These are phyloP conservation scores for Penicillium brasilianum DNA, from an alignment of 2,329 filamentous ascomycete species.

Conservation along the genomic window DNA sequence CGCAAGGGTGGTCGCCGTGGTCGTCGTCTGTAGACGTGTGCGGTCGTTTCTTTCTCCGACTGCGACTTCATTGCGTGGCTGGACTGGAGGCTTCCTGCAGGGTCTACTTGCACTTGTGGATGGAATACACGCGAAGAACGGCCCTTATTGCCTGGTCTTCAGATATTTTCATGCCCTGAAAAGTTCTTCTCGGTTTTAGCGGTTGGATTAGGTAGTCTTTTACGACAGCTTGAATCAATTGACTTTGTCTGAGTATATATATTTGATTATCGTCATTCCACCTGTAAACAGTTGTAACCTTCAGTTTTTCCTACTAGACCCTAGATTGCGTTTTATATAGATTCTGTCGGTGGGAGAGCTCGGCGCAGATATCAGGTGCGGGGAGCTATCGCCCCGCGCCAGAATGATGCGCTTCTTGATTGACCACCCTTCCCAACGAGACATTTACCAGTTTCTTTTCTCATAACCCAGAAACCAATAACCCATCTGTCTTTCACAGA, in stretches of 20 bases:
- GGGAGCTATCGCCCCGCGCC: conserved; percentile 21
- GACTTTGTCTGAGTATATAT: conserved; percentile 26
- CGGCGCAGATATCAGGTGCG: conserved; percentile 8
- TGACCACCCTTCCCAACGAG: not conserved
- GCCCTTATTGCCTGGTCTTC: conserved; percentile 59
- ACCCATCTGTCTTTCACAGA: no score
- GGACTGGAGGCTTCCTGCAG: conserved; percentile 41
- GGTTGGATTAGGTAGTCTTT: conserved; percentile 32
- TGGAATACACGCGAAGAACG: conserved; percentile 61
- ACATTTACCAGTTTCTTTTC: not conserved
- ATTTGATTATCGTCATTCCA: not conserved
- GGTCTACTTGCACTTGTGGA: conserved; percentile 48
- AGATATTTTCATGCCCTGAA: conserved; percentile 47
- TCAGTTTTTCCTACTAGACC: not conserved
- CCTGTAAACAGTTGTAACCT: not conserved
- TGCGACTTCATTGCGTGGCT: conserved; percentile 37
- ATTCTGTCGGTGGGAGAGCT: not conserved
- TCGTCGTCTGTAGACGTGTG: conserved; percentile 90
- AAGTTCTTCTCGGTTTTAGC: conserved; percentile 33
- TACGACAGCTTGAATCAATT: conserved; percentile 31
- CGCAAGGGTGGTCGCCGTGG: conserved; percentile 99
- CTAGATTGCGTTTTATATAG: not conserved
- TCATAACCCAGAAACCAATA: not conserved
- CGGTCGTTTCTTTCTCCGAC: conserved; percentile 38
- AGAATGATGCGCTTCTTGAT: conserved; percentile 9